Conservation (phyloP, 306 rosid genomes). For the Acmispon strigosus region DNA sequence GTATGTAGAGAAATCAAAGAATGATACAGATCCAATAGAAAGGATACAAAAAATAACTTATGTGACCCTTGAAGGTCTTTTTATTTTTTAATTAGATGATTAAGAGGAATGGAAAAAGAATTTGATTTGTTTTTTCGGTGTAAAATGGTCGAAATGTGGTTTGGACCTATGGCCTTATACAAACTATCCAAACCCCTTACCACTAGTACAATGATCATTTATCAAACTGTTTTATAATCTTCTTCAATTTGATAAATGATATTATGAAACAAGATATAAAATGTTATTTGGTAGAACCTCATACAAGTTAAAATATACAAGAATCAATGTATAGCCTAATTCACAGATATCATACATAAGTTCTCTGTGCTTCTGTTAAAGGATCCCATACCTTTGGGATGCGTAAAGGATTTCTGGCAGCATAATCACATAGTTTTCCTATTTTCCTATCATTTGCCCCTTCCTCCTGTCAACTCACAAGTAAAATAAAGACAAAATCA, state of each 20-base stretch:
- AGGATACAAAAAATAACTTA: not conserved
- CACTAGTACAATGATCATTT: too few species aligned
- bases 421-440: constrained; percentile 89
- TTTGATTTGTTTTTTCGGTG: not conserved
- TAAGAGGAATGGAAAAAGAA: not conserved
- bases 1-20: not conserved
- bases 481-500: constrained; percentile 12
- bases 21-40: not conserved
- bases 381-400: constrained; percentile 70
- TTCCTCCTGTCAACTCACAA: constrained; percentile 59
- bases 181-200: too few species aligned
- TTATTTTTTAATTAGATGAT: not conserved
- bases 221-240: too few species aligned
- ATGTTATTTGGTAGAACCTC: not conserved
- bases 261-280: not conserved
- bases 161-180: too few species aligned
- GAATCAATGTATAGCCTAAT: not conserved
- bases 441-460: constrained; percentile 86
- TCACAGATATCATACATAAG: not conserved
- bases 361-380: not conserved
- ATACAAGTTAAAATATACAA: not conserved
- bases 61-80: not conserved
- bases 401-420: constrained; percentile 86
- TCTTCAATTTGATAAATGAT: not conserved
- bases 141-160: too few species aligned